Evolutionary conservation across 2,329 filamentous ascomycete species (phyloP), one percentile per base, ranked within the genome.

Genomic region (Fusarium sp.): DNA sequence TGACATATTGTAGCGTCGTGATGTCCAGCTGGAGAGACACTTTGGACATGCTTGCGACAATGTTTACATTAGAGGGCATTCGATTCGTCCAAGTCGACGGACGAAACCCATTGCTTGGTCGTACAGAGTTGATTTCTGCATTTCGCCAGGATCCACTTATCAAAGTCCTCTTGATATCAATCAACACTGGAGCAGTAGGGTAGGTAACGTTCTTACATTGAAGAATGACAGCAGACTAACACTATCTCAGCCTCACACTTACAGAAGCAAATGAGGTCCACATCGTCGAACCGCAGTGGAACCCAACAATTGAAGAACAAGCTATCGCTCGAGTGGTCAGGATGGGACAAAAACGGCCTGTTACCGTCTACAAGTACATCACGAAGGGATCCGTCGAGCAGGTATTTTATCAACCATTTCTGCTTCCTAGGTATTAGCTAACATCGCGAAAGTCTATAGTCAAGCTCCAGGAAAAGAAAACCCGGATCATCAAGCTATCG

Each of bases 241-340:
- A 2, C 1, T 7, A 9, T 1, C 16, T 3, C 5, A 62, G 60
- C 3, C 43, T 63, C 0, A 63, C 60, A 4, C 42, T 69, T 2
- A 59, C 59, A 3, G 55, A n/a, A 4, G 67, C 67, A 3, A 65
- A 68, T 11, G 0, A 27, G 1, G 56, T 69, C 0, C 64, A 65
- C 4, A 53, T 69, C 12, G 46, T 68, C 18, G 67, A 68, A 23
- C 67, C 64, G 3, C 67, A 69, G 16, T 68, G 64, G 56, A 69
- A 69, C 37, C 64, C 67, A 2, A 48, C 63, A 0, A 45, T 66
- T 0, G 67, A 69, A n/a, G 55, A 57, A 20, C 59, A 69, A 13
- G 66, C 63, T 4, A 48, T 69, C 1, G 53, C 47, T 4, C 34
- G 63, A 46, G 63, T 54, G 1, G 23, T 67, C 1, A 53, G 63